Base-by-base conservation (phyloP, 75 land plant species). In the Sequoia sempervirens region DNA sequence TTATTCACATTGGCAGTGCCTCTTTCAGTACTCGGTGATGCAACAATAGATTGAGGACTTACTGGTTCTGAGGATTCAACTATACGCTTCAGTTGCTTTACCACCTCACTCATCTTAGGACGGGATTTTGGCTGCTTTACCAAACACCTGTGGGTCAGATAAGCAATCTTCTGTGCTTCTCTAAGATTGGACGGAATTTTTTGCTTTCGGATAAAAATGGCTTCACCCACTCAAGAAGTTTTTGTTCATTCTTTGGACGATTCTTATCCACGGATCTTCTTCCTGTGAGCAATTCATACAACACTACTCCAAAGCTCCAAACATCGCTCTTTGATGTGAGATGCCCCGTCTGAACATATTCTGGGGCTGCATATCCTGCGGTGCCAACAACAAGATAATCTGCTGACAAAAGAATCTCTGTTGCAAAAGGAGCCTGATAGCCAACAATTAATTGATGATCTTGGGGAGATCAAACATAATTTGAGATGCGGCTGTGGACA, bases 291-390 rank as follows among this genome's bases (percentile, higher is more conserved):
- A 96, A 89, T 85, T 95, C 97, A 82, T 94, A 92, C 4, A 95
- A 91, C 81, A 95, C 96, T 13, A 95, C 92, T 12, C 97, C 98
- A 85, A 93, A 96, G 87, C 94, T 94, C 95, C 93, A 96, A 12
- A 96, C 98, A 84, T 96, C 98, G 83, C 94, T 96, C 84, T 94
- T 94, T 12, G 91, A 82, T 45, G 94, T 93, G 23, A 96, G 83
- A 80, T 89, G 95, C 23, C 98, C 98, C 13, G 92, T 94, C 37
- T 95, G 97, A 40, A 95, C 88, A 84, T 95, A 95, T 83, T 96
- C 98, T 32, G 98, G 98, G 56, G 98, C 96, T 6, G 93, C 92
- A 86, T 96, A 96, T 20, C 98, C 98, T 38, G 89, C 83, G 34
- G 98, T 96, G 10, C 98, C 98, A 41, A 91, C 93, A 84, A 94